phyloP scores from a whole-genome alignment of 352 stramenopile genomes.

The Peronospora farinosa region DNA sequence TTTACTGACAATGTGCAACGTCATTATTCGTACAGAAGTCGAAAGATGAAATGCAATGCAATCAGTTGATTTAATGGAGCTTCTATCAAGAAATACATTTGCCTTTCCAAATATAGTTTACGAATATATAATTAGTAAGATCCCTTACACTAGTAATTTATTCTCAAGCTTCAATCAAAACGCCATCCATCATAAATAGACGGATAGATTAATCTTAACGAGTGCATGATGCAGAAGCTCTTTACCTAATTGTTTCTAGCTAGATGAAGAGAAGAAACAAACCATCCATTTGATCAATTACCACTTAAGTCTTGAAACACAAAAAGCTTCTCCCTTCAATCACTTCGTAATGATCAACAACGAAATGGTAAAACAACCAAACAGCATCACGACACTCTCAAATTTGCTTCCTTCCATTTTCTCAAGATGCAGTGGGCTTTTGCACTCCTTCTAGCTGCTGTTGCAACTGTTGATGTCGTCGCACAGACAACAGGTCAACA shows the following conservation, averaged over 20 bases:
- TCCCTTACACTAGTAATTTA: too few species aligned
- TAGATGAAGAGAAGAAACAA: background rate
- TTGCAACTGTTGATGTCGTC: constrained; percentile 2
- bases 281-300: background rate
- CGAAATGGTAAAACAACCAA: background rate
- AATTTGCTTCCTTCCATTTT: constrained; percentile 18
- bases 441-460: constrained; percentile 6
- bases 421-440: constrained; percentile 16
- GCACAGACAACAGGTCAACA: constrained; percentile 17
- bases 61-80: too few species aligned
- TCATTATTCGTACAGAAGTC: too few species aligned
- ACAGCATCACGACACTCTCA: constrained; percentile 21
- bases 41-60: too few species aligned
- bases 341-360: background rate
- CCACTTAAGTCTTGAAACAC: constrained; percentile 4
- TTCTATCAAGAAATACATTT: too few species aligned
- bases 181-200: constrained; percentile 13
- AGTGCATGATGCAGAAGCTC: constrained; percentile 8
- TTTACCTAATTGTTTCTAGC: background rate
- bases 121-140: too few species aligned
- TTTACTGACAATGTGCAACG: too few species aligned
- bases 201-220: constrained; percentile 14
- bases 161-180: background rate
- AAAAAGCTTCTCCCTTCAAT: constrained; percentile 22
- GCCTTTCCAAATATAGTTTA: too few species aligned